phyloP scores from a whole-genome alignment of 768 basidiomycete genomes.

The Jaapia argillacea region DNA sequence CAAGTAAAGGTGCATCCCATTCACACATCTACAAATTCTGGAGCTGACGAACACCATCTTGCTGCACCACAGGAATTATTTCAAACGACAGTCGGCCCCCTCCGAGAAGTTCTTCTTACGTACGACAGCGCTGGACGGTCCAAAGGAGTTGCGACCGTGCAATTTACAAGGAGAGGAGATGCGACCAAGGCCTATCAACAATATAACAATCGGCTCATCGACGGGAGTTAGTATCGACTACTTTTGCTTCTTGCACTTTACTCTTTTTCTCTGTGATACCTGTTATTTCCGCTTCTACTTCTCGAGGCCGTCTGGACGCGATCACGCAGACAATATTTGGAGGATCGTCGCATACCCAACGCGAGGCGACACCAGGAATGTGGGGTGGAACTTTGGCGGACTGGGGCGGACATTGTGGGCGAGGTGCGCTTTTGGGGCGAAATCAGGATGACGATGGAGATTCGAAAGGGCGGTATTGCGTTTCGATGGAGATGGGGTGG shows the following conservation, averaged over 20 bases:
- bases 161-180: constrained; percentile 80
- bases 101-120: constrained; percentile 74
- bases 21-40: neutral
- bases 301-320: neutral
- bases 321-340: no score
- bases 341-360: no score
- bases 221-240: constrained; percentile 97
- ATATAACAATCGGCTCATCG: constrained; percentile 98
- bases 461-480: no score
- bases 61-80: constrained; percentile 71
- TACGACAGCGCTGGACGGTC: constrained; percentile 82
- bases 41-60: neutral
- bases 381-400: no score
- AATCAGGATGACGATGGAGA: no score
- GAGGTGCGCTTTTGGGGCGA: no score
- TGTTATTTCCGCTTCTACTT: constrained; percentile 9
- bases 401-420: no score
- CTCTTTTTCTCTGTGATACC: constrained; percentile 13
- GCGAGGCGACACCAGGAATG: no score
- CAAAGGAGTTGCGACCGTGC: constrained; percentile 83
- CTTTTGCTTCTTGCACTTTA: constrained; percentile 25
- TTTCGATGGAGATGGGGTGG: no score
- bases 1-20: constrained; percentile 73
- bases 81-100: constrained; percentile 78
- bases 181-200: constrained; percentile 86